Evolutionary conservation across 139 green algal genomes (phyloP).

Genomic region (Dunaliella primolecta): DNA sequence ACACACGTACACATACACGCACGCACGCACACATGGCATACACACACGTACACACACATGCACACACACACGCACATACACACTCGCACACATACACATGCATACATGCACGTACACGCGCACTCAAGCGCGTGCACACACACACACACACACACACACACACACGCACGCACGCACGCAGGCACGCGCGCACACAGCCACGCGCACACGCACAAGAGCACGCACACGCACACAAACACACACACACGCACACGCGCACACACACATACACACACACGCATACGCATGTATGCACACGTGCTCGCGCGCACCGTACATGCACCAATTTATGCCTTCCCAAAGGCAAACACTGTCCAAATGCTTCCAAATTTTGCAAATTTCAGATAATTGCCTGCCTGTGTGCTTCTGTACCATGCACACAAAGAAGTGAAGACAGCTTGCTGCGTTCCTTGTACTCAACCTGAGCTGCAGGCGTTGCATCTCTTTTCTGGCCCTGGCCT

Average conservation of each 20-base stretch:
- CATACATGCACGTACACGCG: background rate
- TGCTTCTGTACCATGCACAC: too few species aligned
- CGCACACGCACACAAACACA: background rate
- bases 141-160: background rate
- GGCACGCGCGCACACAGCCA: background rate
- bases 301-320: too few species aligned
- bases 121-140: background rate
- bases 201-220: too few species aligned
- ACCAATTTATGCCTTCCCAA: too few species aligned
- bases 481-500: too few species aligned
- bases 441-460: too few species aligned
- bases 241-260: background rate
- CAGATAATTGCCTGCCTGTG: too few species aligned
- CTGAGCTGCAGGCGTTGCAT: too few species aligned
- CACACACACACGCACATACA: background rate
- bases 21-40: background rate
- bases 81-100: background rate
- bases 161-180: background rate
- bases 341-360: too few species aligned
- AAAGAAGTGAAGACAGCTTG: too few species aligned
- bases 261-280: conserved; percentile 3
- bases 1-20: background rate
- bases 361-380: too few species aligned
- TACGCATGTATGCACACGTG: too few species aligned
- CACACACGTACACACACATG: background rate